phyloP scores from a whole-genome alignment of 176 grass and related monocot genomes.

The Phragmites australis region DNA sequence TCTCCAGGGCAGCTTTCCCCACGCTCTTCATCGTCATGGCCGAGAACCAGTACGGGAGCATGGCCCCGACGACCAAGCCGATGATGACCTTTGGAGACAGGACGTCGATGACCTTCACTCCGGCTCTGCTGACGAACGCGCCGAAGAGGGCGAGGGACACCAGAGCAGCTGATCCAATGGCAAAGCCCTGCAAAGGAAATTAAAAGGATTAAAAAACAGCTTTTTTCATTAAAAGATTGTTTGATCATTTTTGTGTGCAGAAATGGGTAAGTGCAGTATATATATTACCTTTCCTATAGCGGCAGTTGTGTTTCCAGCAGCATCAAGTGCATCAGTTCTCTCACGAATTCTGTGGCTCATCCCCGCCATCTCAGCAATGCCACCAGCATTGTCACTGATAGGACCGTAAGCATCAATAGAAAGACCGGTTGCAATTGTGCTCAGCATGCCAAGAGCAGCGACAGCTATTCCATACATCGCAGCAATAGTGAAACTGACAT shows the following conservation, averaged over 20 bases:
- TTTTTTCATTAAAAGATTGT: not conserved
- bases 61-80: conserved; percentile 51
- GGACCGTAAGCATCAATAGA: conserved; percentile 55
- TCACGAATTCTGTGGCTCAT: conserved; percentile 59
- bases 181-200: conserved; percentile 36
- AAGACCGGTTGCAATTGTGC: conserved; percentile 49
- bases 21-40: conserved; percentile 68
- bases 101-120: conserved; percentile 33
- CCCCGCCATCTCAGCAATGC: conserved; percentile 62
- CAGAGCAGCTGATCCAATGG: conserved; percentile 57
- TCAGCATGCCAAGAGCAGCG: conserved; percentile 54
- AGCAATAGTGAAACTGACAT: conserved; percentile 53
- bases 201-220: not conserved
- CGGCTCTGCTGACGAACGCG: conserved; percentile 54
- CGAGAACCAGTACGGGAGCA: conserved; percentile 68
- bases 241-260: not conserved
- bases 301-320: conserved; percentile 50
- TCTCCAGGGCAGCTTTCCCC: conserved; percentile 42
- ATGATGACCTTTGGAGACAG: conserved; percentile 47
- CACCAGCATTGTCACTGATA: conserved; percentile 59
- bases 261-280: not conserved
- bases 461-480: conserved; percentile 60
- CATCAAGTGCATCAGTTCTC: conserved; percentile 56
- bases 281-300: conserved; percentile 53
- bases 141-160: conserved; percentile 60